phyloP scores from a whole-genome alignment of 1,284 basidiomycete genomes.

The Ustanciosporium gigantosporum region DNA sequence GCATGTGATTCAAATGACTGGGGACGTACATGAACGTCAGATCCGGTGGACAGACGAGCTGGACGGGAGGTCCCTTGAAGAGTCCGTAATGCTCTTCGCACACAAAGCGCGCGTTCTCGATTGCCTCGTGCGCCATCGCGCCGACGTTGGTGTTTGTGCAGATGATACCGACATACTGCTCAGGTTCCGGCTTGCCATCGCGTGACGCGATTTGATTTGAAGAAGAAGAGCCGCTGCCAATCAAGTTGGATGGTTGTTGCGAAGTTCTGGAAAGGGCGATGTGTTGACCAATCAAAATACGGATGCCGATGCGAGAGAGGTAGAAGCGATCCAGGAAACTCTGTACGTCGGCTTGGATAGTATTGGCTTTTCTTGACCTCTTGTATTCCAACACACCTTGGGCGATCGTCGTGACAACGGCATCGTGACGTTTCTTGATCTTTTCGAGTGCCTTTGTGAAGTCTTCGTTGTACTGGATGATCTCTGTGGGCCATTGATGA shows the following conservation, averaged over 20 bases:
- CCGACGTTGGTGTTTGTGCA: constrained; percentile 76
- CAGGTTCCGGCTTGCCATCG: constrained; percentile 44
- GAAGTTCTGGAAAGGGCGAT: constrained; percentile 55
- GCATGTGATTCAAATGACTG: constrained; percentile 83
- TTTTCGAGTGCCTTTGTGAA: constrained; percentile 86
- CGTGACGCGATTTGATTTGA: constrained; percentile 2
- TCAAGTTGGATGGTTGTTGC: constrained; percentile 26
- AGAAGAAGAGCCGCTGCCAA: constrained; percentile 19
- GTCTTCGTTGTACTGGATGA: constrained; percentile 87
- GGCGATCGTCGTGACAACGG: constrained; percentile 89
- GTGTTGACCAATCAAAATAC: constrained; percentile 60
- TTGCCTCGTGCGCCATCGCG: constrained; percentile 76
- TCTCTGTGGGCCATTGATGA: constrained; percentile 83
- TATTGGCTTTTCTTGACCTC: constrained; percentile 62
- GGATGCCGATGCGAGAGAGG: constrained; percentile 81
- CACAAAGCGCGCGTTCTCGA: constrained; percentile 96
- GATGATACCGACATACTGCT: constrained; percentile 95
- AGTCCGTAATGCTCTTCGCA: constrained; percentile 90
- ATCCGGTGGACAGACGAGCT: constrained; percentile 88
- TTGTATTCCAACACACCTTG: constrained; percentile 77
- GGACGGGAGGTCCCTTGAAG: constrained; percentile 93
- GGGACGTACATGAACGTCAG: constrained; percentile 94
- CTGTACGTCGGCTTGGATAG: constrained; percentile 83
- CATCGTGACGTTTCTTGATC: constrained; percentile 94
- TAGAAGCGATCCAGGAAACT: constrained; percentile 97